These are phyloP conservation scores for Chalciporus sp. DNA, from an alignment of 1,284 basidiomycete species.

Conservation along the genomic window DNA sequence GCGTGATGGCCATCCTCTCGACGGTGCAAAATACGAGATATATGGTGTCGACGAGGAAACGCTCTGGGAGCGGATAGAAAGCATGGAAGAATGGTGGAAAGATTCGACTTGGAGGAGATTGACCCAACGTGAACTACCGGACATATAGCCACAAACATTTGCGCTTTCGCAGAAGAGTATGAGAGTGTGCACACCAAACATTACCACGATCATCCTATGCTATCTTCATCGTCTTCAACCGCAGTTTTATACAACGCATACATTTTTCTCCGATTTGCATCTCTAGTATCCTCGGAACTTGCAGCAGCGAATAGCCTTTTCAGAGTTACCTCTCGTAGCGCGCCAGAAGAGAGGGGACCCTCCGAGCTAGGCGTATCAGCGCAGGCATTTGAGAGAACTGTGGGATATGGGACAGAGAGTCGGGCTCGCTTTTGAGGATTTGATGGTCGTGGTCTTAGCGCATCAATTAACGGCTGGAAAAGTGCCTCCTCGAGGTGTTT, in stretches of 20 bases:
- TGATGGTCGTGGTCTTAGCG: slow-evolving; percentile 41
- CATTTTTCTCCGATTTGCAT: slow-evolving; percentile 79
- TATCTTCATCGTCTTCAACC: slow-evolving; percentile 48
- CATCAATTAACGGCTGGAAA: slow-evolving; percentile 64
- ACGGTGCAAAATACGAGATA: slow-evolving; percentile 83
- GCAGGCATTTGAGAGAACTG: slow-evolving; percentile 54
- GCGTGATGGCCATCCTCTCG: slow-evolving; percentile 59
- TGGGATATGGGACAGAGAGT: slow-evolving; percentile 37
- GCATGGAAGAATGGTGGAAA: slow-evolving; percentile 92
- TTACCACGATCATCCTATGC: slow-evolving; percentile 27
- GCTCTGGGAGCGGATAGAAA: slow-evolving; percentile 76
- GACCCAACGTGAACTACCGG: slow-evolving; percentile 85
- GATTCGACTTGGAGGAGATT: slow-evolving; percentile 87
- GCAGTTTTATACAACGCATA: slow-evolving; percentile 78
- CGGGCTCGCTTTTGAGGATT: slow-evolving; percentile 46
- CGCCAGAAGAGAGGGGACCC: slow-evolving; percentile 36
- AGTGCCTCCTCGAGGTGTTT: slow-evolving; percentile 68
- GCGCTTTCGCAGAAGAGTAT: neutral
- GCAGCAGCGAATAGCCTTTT: slow-evolving; percentile 75
- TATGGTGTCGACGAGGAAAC: slow-evolving; percentile 86
- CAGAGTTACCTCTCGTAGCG: slow-evolving; percentile 62
- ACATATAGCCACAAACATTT: slow-evolving; percentile 50
- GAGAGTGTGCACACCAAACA: slow-evolving; percentile 3
- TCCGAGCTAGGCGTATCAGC: slow-evolving; percentile 42
- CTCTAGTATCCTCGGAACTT: slow-evolving; percentile 71